These are phyloP conservation scores for Pyrrhoderma lamaoense DNA, from an alignment of 1,284 basidiomycete genomes.

Conservation along the genomic window DNA sequence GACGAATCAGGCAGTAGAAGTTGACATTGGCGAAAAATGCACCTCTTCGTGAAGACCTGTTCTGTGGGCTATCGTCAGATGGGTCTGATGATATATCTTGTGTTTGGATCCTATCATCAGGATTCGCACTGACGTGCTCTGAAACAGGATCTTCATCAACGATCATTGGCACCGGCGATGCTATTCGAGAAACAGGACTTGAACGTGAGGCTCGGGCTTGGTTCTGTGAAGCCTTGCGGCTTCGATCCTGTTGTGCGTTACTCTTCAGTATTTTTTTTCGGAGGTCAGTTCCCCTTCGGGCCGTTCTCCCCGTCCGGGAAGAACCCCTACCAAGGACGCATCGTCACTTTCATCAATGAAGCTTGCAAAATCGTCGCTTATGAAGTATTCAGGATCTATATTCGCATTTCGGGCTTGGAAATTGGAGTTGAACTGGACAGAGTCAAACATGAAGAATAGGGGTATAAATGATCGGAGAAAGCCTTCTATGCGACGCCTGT, in stretches of 20 bases:
- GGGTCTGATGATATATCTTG: conserved; percentile 17
- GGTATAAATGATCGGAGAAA: conserved; percentile 79
- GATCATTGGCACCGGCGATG: conserved; percentile 37
- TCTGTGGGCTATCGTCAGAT: conserved; percentile 19
- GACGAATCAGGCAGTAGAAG: conserved; percentile 80
- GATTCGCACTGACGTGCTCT: conserved; percentile 20
- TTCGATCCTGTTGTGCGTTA: conserved; percentile 67
- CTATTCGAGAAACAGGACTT: conserved; percentile 46
- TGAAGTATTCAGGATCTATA: conserved; percentile 10
- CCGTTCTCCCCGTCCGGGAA: conserved; percentile 34
- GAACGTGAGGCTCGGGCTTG: conserved; percentile 24
- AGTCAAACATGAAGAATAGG: conserved; percentile 65
- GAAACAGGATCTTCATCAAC: conserved; percentile 27
- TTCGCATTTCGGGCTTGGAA: conserved; percentile 37
- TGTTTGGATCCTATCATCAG: conserved; percentile 18
- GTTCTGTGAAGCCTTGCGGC: conserved; percentile 44
- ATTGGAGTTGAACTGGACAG: conserved; percentile 62
- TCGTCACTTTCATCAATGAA: conserved; percentile 39
- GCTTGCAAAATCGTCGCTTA: conserved; percentile 23
- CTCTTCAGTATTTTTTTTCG: conserved; percentile 71
- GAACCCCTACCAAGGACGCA: conserved; percentile 34
- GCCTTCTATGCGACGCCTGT: conserved; percentile 77
- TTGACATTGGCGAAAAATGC: conserved; percentile 87
- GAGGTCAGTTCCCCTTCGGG: conserved; percentile 48
- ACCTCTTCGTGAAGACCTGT: conserved; percentile 32